Evolutionary conservation across 2,329 filamentous ascomycete genomes (phyloP).

Genomic region (Ceratocystis diversiconidia): DNA sequence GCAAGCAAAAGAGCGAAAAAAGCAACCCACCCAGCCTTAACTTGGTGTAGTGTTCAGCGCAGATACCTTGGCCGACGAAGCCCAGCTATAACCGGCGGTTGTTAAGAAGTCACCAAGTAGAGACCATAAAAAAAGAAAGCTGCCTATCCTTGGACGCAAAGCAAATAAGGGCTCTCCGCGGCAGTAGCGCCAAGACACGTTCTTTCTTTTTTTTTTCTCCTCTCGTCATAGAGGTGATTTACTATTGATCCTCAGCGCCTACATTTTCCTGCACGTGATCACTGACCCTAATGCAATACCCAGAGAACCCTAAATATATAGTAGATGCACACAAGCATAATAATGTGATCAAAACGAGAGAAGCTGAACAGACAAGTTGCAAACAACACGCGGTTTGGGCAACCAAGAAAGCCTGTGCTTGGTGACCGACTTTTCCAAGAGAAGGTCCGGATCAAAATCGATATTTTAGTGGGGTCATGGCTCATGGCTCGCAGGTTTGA

Average conservation of each 20-base stretch:
- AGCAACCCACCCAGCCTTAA: neutral
- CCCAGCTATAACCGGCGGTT: conserved; percentile 17
- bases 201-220: no score
- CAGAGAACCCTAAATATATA: no score
- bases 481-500: neutral
- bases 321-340: no score
- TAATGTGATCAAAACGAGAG: no score
- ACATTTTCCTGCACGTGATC: no score
- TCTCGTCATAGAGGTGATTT: no score
- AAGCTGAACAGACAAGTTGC: no score
- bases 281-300: no score
- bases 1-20: neutral
- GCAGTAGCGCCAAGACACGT: neutral
- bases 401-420: neutral
- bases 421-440: neutral
- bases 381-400: no score
- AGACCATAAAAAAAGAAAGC: neutral
- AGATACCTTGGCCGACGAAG: conserved; percentile 7
- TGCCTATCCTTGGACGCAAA: neutral
- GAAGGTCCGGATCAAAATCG: neutral
- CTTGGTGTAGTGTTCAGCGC: neutral
- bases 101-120: neutral
- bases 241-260: no score
- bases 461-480: conserved; percentile 1
- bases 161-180: neutral